Base-by-base conservation (phyloP, 148 eudicot species). In the Simmondsia chinensis region DNA sequence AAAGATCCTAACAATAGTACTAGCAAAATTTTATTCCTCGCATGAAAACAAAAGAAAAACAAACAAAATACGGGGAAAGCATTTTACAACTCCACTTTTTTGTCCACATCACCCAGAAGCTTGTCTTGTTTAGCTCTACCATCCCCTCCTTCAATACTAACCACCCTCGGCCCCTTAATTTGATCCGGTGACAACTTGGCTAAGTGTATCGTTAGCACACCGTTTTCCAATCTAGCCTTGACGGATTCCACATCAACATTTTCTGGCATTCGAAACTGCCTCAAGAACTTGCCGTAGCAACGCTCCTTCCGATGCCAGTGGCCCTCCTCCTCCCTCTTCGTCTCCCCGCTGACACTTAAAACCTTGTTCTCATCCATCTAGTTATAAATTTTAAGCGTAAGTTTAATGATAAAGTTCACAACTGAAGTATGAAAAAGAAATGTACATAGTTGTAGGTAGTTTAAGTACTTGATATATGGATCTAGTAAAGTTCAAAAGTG, bases 311-410 rank as follows among this genome's bases (percentile, higher is more conserved):
- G 39, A 23, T 65, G 70, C 70, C 70, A 65, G 25, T 58, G 64
- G 41, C 52, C 70, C 70, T 65, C 70, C 9, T 65, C 59, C 46
- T 65, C 65, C 37, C 62, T 51, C 46, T 50, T 60, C 6, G 63
- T 44, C 48, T 70, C 70, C 9, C 75, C 75, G 7, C 66, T 63
- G 7, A 72, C 60, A 3, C 69, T 32, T 21, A 67, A 22, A 27
- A 72, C 73, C 10, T 70, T 23, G 39, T 59, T 59, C 15, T 63
- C 59, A 42, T 72, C 77, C 39, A 72, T n/a, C n/a, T n/a, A n/a
- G n/a, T n/a, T n/a, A n/a, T n/a, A n/a, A n/a, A n/a, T n/a, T n/a
- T n/a, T n/a, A n/a, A n/a, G n/a, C n/a, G n/a, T n/a, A n/a, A n/a
- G n/a, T n/a, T n/a, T n/a, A n/a, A n/a, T n/a, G n/a, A n/a, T n/a